A percentile compares a stretch with the other conserved stretches of the same genome.
These are phyloP conservation scores for Stephanodiscus minutulus DNA, from an alignment of 108 stramenopile species.

Conservation along the genomic window DNA sequence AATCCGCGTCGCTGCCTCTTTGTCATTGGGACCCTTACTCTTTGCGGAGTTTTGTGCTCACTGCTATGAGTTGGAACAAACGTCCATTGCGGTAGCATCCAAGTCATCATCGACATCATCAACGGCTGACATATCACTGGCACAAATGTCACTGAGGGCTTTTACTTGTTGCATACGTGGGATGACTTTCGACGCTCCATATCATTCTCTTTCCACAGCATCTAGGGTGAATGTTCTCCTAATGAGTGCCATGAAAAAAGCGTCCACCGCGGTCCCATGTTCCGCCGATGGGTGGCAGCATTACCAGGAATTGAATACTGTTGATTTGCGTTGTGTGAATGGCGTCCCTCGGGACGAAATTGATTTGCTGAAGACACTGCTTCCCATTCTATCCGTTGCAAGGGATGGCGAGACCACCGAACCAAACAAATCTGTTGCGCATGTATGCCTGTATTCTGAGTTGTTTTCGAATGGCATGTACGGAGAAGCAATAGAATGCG, in stretches of 20 bases:
- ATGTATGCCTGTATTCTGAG: conserved; percentile 39
- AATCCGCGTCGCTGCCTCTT: conserved; percentile 23
- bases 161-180: conserved; percentile 33
- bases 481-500: conserved; percentile 36
- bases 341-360: conserved; percentile 18
- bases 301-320: conserved; percentile 10
- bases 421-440: conserved; percentile 8
- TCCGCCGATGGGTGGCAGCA: conserved; percentile 40
- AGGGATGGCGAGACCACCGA: background rate
- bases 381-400: conserved; percentile 25
- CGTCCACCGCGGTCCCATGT: conserved; percentile 17
- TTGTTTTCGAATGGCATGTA: conserved; percentile 32
- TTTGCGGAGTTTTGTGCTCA: conserved; percentile 46
- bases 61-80: conserved; percentile 33
- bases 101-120: background rate
- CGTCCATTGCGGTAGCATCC: conserved; percentile 26
- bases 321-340: background rate
- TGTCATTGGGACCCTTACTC: conserved; percentile 33
- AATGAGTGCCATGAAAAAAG: conserved; percentile 8
- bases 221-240: conserved; percentile 30
- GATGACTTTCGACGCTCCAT: conserved; percentile 18
- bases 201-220: conserved; percentile 32
- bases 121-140: conserved; percentile 20
- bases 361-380: conserved; percentile 18
- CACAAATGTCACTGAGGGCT: conserved; percentile 40